Evolutionary conservation across 2,329 filamentous ascomycete species (phyloP), one percentile per base, ranked within the genome.

Genomic region (Xylariaceae sp.): DNA sequence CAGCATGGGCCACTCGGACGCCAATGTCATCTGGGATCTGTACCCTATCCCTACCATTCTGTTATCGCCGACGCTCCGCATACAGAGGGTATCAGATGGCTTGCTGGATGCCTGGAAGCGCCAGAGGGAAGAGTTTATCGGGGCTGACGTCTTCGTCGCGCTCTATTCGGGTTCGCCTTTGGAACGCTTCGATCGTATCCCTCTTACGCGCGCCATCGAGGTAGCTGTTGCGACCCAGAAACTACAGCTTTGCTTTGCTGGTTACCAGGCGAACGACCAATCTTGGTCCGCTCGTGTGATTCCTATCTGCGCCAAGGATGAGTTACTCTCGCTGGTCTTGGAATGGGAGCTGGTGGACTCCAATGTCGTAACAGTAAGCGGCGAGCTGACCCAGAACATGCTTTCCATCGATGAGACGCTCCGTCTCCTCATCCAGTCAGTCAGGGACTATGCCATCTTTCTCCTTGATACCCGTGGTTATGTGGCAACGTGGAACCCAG

Each of bases 381-480:
- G 40, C 23, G 50, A 48, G 30, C 9, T 49, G 15, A 44, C 44
- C 4, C 37, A 49, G 20, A 49, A 48, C 32, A 44, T 53, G 50
- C 50, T 53, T 7, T 48, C 50, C 2, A 24, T 40, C 26, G 50
- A 53, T 13, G 50, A 53, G 37, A 49, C 50, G 3, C 32, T 53
- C 16, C 44, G 44, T 4, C 20, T 53, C 2, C 50, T 53, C 6
- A 49, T 53, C 13, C 45, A 48, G 8, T 30, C 45, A 3, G 50
- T 53, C 24, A 49, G 49, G 10, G 50, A 53, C 24, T 53, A 53
- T n/a, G 50, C 50, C 20, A 53, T 53, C 11, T 53, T 53, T n/a
- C 39, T 53, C 1, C 44, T 53, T 6, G 50, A 53, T 4, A 53
- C 50, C 8, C 44, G 44, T 6, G 50, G 50, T 3, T 53, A 49